Conservation (phyloP, 805 yeast species). For the Pichia sporocuriosa region DNA sequence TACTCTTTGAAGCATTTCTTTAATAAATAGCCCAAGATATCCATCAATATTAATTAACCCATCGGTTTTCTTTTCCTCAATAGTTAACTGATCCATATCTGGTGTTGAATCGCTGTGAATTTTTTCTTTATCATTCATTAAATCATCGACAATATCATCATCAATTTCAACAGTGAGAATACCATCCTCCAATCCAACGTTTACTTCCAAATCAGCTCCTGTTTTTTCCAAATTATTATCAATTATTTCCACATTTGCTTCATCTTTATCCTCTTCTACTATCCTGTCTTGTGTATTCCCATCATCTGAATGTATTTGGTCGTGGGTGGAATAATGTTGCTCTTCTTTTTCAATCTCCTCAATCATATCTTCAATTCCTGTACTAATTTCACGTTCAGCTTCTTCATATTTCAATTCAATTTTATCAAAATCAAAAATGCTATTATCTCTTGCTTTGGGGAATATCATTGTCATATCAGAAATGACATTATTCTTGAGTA, state of each 20-base stretch:
- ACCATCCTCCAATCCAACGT: neutral
- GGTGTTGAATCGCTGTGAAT: conserved; percentile 14
- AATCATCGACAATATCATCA: conserved; percentile 1
- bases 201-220: neutral
- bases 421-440: conserved; percentile 16
- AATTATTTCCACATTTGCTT: neutral
- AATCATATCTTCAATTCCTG: neutral
- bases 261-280: neutral
- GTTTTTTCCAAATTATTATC: neutral
- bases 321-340: neutral
- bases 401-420: conserved; percentile 2
- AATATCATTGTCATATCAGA: conserved; percentile 35
- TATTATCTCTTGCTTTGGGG: conserved; percentile 18
- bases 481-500: conserved; percentile 12
- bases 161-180: neutral
- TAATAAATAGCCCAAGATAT: conserved; percentile 1
- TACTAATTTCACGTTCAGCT: neutral
- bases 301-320: neutral
- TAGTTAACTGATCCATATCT: conserved; percentile 13
- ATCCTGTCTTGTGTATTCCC: neutral
- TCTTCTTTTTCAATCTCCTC: neutral
- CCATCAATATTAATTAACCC: conserved; percentile 9
- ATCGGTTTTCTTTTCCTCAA: conserved; percentile 6
- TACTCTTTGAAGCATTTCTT: neutral
- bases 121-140: conserved; percentile 4